phyloP scores from a whole-genome alignment of 2,329 filamentous ascomycete species.

The Drechslera avenae region DNA sequence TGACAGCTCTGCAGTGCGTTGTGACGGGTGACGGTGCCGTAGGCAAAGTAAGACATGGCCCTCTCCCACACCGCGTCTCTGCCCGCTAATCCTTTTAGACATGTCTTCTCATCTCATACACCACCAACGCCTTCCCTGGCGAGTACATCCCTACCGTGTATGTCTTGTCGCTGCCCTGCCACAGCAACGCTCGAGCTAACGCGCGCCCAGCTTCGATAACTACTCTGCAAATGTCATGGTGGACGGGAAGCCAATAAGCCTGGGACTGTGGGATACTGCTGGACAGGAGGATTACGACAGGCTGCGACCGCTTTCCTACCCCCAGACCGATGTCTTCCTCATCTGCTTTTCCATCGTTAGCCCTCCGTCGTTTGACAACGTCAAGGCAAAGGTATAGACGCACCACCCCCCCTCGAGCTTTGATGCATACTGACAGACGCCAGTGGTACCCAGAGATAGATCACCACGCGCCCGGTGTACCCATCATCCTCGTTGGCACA shows the following conservation, averaged over 20 bases:
- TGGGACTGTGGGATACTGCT: constrained; percentile 97
- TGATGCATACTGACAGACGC: constrained; percentile 6
- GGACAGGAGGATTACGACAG: constrained; percentile 99
- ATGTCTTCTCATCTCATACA: constrained; percentile 98
- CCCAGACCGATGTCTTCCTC: constrained; percentile 96
- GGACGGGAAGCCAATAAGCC: constrained; percentile 94
- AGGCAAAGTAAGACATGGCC: constrained; percentile 75
- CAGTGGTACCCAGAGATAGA: constrained; percentile 98
- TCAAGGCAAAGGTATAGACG: constrained; percentile 85
- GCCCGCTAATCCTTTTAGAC: constrained; percentile 65
- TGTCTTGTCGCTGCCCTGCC: constrained; percentile 42
- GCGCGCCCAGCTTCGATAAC: constrained; percentile 80
- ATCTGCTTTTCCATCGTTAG: constrained; percentile 99
- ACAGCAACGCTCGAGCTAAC: constrained; percentile 30
- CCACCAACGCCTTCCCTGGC: constrained; percentile 98
- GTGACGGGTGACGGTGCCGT: constrained; percentile 99
- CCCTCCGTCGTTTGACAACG: constrained; percentile 98
- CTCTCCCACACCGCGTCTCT: constrained; percentile 15
- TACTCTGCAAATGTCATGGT: constrained; percentile 99
- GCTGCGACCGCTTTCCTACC: constrained; percentile 92
- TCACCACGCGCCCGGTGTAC: constrained; percentile 92
- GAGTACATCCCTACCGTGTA: constrained; percentile 99
- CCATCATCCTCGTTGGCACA: constrained; percentile 95
- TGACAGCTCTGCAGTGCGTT: constrained; percentile 72
- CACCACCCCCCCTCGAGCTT: neutral